Evolutionary conservation across 2,329 filamentous ascomycete species (phyloP).

Genomic region (Plenodomus lindquistii): DNA sequence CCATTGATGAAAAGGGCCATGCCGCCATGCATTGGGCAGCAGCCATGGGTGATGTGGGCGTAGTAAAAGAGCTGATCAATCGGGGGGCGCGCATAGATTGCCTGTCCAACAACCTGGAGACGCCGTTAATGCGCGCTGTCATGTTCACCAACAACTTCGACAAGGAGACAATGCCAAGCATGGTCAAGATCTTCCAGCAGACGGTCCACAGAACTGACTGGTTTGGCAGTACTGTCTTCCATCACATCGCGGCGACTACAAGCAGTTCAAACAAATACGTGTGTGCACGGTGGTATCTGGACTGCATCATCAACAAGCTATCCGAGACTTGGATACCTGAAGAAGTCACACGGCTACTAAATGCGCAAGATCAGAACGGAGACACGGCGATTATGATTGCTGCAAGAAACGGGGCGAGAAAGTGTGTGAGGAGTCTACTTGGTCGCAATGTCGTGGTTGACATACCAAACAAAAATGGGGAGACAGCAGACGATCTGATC

Average conservation of each 20-base stretch:
- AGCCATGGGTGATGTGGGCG: constrained; percentile 93
- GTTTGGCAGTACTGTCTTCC: constrained; percentile 85
- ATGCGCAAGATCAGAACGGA: constrained; percentile 80
- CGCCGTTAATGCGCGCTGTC: constrained; percentile 90
- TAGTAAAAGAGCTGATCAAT: constrained; percentile 83
- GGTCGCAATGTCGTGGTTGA: constrained; percentile 81
- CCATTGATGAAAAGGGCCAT: constrained; percentile 92
- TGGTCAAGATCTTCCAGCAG: constrained; percentile 80
- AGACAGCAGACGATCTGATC: constrained; percentile 84
- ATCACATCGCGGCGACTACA: constrained; percentile 90
- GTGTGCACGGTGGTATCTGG: constrained; percentile 90
- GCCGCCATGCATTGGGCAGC: constrained; percentile 96
- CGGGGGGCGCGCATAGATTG: constrained; percentile 76
- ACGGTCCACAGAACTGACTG: constrained; percentile 81
- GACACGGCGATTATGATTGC: constrained; percentile 90
- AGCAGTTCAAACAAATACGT: constrained; percentile 83
- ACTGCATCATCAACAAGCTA: constrained; percentile 85
- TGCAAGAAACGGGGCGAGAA: constrained; percentile 83
- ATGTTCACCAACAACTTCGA: constrained; percentile 97
- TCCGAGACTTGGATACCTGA: constrained; percentile 75
- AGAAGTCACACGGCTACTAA: constrained; percentile 77
- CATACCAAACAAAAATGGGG: constrained; percentile 77
- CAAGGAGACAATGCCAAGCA: constrained; percentile 83
- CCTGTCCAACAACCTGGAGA: constrained; percentile 69
- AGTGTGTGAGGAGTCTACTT: constrained; percentile 68